Evolutionary conservation across 345 rosid genomes (phyloP).

Genomic region (Pugionium dolabratum): DNA sequence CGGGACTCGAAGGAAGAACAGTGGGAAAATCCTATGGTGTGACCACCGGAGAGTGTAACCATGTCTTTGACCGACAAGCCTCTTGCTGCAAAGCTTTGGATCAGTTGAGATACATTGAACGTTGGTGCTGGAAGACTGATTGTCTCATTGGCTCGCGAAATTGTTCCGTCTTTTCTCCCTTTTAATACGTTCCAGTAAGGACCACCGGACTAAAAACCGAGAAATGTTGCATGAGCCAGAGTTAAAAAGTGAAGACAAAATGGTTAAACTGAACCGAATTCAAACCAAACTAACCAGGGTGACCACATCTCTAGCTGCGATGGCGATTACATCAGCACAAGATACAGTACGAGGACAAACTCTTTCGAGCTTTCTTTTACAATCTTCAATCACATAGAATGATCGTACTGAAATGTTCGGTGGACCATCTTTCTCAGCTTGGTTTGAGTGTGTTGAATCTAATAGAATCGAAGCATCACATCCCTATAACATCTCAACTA

Average conservation of each 20-base stretch:
- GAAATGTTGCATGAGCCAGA: background rate
- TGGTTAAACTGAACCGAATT: no score
- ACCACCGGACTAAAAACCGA: conserved; percentile 64
- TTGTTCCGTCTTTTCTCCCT: conserved; percentile 64
- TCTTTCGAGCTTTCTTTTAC: conserved; percentile 65
- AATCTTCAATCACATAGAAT: conserved; percentile 76
- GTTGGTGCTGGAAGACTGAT: conserved; percentile 70
- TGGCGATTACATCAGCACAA: conserved; percentile 68
- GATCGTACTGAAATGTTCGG: conserved; percentile 73
- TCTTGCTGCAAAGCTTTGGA: conserved; percentile 66
- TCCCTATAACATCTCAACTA: conserved; percentile 49
- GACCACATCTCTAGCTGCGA: conserved; percentile 83
- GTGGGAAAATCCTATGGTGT: conserved; percentile 76
- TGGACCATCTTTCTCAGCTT: conserved; percentile 90
- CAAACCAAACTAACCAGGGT: conserved; percentile 47
- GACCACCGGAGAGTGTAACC: conserved; percentile 85
- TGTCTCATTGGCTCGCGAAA: conserved; percentile 66
- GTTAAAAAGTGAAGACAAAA: background rate
- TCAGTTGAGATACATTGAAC: conserved; percentile 65
- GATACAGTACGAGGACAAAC: conserved; percentile 71
- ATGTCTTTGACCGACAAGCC: conserved; percentile 74
- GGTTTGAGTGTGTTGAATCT: conserved; percentile 57
- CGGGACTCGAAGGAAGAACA: conserved; percentile 76
- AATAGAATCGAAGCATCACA: conserved; percentile 81
- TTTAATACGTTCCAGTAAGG: conserved; percentile 66